A percentile compares a stretch with the other conserved stretches of the same genome.
These are phyloP conservation scores for Magnolia changhungtana DNA, from an alignment of 164 flowering plant species.

Conservation along the genomic window DNA sequence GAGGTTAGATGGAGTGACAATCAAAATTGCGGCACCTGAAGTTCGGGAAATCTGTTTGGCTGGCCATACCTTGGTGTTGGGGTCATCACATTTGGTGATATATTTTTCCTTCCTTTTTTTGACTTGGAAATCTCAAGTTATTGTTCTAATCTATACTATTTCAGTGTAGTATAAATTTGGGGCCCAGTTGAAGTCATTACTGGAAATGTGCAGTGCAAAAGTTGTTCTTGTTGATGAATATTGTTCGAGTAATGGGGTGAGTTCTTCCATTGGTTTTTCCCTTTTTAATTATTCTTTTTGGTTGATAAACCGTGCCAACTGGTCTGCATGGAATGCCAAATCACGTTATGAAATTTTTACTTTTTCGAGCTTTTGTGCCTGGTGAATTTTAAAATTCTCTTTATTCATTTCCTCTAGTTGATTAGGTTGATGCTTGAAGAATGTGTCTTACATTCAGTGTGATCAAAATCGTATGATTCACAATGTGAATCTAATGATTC, in stretches of 20 bases:
- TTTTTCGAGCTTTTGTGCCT: too few relatives aligned
- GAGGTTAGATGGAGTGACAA: constrained; percentile 43
- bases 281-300: background rate
- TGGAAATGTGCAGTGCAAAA: constrained; percentile 60
- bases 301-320: too few relatives aligned
- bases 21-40: constrained; percentile 51
- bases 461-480: too few relatives aligned
- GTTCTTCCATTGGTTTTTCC: constrained; percentile 7
- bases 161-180: constrained; percentile 58
- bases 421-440: too few relatives aligned
- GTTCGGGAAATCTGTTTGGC: constrained; percentile 62
- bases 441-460: too few relatives aligned
- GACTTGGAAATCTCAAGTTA: constrained; percentile 2
- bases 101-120: constrained; percentile 7
- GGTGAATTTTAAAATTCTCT: too few relatives aligned
- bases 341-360: too few relatives aligned
- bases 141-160: background rate
- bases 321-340: too few relatives aligned
- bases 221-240: constrained; percentile 34
- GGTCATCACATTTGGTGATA: constrained; percentile 45
- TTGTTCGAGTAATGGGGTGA: constrained; percentile 48
- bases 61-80: constrained; percentile 66
- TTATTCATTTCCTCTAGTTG: background rate
- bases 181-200: constrained; percentile 39
- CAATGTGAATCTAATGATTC: too few relatives aligned